Base-by-base conservation (phyloP, 2,329 filamentous ascomycete genomes). In the Davidsoniella virescens region DNA sequence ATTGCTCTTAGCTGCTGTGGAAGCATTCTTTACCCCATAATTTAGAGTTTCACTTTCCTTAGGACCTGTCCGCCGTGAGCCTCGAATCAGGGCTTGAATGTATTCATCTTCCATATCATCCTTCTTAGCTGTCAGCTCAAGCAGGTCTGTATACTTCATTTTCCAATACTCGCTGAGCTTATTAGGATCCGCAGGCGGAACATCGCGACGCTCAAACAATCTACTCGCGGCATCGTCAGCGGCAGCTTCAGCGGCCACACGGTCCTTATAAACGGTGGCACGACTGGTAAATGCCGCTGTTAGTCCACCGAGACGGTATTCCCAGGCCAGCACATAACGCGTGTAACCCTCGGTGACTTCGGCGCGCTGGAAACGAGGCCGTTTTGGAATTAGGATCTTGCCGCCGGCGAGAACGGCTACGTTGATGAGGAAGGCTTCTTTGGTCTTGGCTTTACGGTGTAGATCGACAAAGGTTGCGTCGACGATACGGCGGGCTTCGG, bases 371-470 rank as follows among this genome's bases (percentile, higher is more conserved):
- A 52, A 52, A 25, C 50, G 50, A 10, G 50, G 50, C 9, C 40
- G 45, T 36, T 49, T 52, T 10, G 65, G 64, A 62, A 73, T 69
- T 45, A 80, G 64, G 25, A 71, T 61, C 45, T 64, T 68, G 3
- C 72, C 72, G 7, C 77, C 76, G 0, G 70, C 70, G 9, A 80
- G 64, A 4, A 73, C 74, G 0, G 75, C 69, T 5, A 80, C 60
- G 57, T 78, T 80, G 55, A 78, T 71, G 10, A 80, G 62, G 55
- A 80, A 79, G 0, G 69, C 67, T 57, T 78, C 70, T 4, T 71
- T 68, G 9, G 67, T 72, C 1, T 65, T 61, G 0, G 75, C 71
- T 42, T 70, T 67, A 38, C 65, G 67, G 53, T 70, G 67, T 53
- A 79, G 67, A 49, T 70, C 70, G 49, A 72, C 68, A 20, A 79